Evolutionary conservation across 495 filamentous ascomycete genomes (phyloP), one percentile per base, ranked within the genome.

Genomic region (Hypoxylon rickii): DNA sequence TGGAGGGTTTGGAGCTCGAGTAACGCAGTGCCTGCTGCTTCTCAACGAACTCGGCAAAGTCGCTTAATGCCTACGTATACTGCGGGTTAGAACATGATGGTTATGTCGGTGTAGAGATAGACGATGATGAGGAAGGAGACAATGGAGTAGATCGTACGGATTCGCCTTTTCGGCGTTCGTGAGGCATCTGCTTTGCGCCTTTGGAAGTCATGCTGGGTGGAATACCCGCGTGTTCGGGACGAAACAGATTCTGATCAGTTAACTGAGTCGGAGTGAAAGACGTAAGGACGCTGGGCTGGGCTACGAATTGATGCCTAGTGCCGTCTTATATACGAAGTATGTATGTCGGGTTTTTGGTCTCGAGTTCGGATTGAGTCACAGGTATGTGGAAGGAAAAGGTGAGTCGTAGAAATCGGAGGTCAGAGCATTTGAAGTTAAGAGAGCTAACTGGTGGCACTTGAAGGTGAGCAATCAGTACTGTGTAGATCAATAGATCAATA

Each of bases 11-110:
- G 31, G 69, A 41, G 45, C 61, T 67, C 32, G 81, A 71, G 70
- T 82, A 76, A 17, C 84, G 75, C 60, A 86, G 68, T 3, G 83
- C 81, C 70, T 97, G 93, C 70, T 98, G 91, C 72, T 92, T 86
- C 70, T 97, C 92, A 51, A 96, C 95, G 61, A 96, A 97, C 70
- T 97, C 94, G 69, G 95, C 91, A 67, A 98, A 98, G 61, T 97
- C 94, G 78, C 89, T 93, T 52, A 98, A 79, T 15, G 94, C 94
- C 89, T 94, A 55, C 1, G 21, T 18, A 24, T 29, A 26, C 13
- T 17, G 13, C 19, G 10, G 24, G 26, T 38, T 20, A 37, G 22
- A 50, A 31, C 31, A 41, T n/a, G 4, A 34, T 34, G 12, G 12
- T 10, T 19, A 15, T 39, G n/a, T n/a, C n/a, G n/a, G n/a, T n/a